These are phyloP conservation scores for Amyloporia xantha DNA, from an alignment of 768 basidiomycete genomes.

Conservation along the genomic window DNA sequence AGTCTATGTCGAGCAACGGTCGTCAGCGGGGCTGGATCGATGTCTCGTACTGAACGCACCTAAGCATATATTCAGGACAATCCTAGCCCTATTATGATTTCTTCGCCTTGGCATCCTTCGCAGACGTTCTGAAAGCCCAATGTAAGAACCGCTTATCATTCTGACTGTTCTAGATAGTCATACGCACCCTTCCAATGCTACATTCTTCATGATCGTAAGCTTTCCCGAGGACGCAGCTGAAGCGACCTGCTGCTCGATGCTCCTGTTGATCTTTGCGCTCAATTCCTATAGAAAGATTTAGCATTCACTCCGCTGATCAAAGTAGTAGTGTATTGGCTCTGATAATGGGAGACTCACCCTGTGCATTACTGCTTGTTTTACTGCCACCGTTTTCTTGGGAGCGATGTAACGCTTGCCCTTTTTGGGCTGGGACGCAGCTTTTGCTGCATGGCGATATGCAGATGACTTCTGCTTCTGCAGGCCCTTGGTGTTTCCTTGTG, in stretches of 20 bases:
- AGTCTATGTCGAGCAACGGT: too few species aligned
- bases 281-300: constrained; percentile 47
- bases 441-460: constrained; percentile 48
- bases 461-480: constrained; percentile 44
- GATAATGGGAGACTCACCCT: constrained; percentile 41
- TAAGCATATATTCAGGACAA: too few species aligned
- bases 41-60: too few species aligned
- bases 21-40: too few species aligned
- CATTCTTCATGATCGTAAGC: constrained; percentile 86
- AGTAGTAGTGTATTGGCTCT: not conserved
- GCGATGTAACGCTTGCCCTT: constrained; percentile 75
- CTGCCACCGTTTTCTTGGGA: constrained; percentile 70
- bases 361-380: constrained; percentile 73
- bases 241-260: constrained; percentile 89
- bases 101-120: constrained; percentile 13
- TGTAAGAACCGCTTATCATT: too few species aligned
- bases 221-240: constrained; percentile 84
- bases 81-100: constrained; percentile 14
- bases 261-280: constrained; percentile 86
- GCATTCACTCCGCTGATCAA: not conserved
- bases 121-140: constrained; percentile 9
- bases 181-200: constrained; percentile 34
- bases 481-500: constrained; percentile 84
- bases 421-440: constrained; percentile 64
- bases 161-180: too few species aligned